phyloP scores from a whole-genome alignment of 495 filamentous ascomycete genomes.

The Aspergillus asperescens region DNA sequence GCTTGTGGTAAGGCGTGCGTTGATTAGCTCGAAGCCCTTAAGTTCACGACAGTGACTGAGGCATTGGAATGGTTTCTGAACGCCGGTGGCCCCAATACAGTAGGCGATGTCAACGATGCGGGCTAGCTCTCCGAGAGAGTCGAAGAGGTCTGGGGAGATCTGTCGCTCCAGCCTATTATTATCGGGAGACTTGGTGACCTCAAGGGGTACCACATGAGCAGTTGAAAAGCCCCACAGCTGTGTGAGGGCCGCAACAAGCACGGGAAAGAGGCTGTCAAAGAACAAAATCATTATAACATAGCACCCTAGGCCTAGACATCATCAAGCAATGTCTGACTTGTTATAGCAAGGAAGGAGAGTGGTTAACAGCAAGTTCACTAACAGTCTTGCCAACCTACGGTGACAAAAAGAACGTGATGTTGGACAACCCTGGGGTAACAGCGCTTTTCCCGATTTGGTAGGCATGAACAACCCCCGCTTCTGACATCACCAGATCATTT shows the following conservation, averaged over 20 bases:
- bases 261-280: neutral
- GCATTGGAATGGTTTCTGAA: constrained; percentile 77
- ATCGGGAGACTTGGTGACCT: neutral
- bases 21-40: constrained; percentile 67
- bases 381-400: neutral
- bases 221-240: constrained; percentile 1
- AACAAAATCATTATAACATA: neutral
- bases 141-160: constrained; percentile 64
- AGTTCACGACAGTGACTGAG: constrained; percentile 80
- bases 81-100: constrained; percentile 83
- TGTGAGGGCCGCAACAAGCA: constrained; percentile 3
- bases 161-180: constrained; percentile 12
- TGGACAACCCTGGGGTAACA: constrained; percentile 16
- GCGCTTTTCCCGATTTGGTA: neutral
- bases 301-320: neutral
- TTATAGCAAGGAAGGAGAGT: neutral
- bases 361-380: neutral
- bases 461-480: neutral
- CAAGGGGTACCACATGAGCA: neutral
- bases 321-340: neutral
- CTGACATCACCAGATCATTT: neutral
- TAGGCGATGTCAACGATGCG: constrained; percentile 92
- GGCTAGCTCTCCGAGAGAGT: constrained; percentile 76
- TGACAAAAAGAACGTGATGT: constrained; percentile 12
- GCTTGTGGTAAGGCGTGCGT: constrained; percentile 32